Evolutionary conservation across 352 stramenopile species (phyloP).

Genomic region (Globisporangium solare): DNA sequence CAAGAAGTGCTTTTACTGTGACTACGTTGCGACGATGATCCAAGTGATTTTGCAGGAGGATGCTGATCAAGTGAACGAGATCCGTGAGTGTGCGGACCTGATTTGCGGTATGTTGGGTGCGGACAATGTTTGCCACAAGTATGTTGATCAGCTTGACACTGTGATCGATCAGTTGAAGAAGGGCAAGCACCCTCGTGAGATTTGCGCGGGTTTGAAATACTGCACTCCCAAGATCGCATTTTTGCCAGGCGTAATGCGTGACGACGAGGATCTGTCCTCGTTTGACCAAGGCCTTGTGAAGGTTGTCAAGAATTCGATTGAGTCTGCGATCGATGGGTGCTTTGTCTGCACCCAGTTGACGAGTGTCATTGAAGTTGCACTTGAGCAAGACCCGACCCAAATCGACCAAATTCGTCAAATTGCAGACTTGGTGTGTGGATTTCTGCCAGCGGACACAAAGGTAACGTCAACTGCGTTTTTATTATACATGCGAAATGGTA

Average conservation of each 20-base stretch:
- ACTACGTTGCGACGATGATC: slow-evolving; percentile 53
- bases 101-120: slow-evolving; percentile 66
- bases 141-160: slow-evolving; percentile 61
- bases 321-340: slow-evolving; percentile 34
- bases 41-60: slow-evolving; percentile 61
- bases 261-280: slow-evolving; percentile 11
- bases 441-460: slow-evolving; percentile 55
- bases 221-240: slow-evolving; percentile 21
- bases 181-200: slow-evolving; percentile 58
- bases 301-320: slow-evolving; percentile 32
- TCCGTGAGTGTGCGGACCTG: slow-evolving; percentile 67
- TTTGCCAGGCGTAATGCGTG: neutral
- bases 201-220: slow-evolving; percentile 57
- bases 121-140: slow-evolving; percentile 59
- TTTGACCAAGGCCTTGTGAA: slow-evolving; percentile 26
- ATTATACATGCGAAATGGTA: neutral
- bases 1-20: slow-evolving; percentile 56
- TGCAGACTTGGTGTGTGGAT: slow-evolving; percentile 53
- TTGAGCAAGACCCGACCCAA: slow-evolving; percentile 48
- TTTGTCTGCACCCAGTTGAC: slow-evolving; percentile 74
- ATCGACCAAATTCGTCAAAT: slow-evolving; percentile 58
- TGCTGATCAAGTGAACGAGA: slow-evolving; percentile 41
- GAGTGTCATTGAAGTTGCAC: slow-evolving; percentile 41
- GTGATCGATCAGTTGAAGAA: slow-evolving; percentile 61
- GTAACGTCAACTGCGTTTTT: slow-evolving; percentile 18